Percentiles rank a stretch among this genome's conserved stretches.
Conservation (phyloP, 768 basidiomycete genomes). For the Boletellus emodensis region DNA sequence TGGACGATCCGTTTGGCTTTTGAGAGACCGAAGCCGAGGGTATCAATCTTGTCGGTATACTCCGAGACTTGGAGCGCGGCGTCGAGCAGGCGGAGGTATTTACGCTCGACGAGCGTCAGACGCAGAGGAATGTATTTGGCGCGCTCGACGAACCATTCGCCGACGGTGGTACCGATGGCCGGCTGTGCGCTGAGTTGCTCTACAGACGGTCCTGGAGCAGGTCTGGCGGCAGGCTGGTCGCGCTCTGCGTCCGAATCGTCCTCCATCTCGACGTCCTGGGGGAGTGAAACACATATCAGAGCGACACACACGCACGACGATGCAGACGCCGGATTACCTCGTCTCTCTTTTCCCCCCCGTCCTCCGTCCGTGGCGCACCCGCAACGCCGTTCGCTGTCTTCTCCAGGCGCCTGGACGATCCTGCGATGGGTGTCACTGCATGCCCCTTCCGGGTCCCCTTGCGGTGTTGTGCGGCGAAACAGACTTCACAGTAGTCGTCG, state of each 20-base stretch:
- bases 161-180: constrained; percentile 54
- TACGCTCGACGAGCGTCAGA: constrained; percentile 70
- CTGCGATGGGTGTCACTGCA: constrained; percentile 43
- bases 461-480: constrained; percentile 79
- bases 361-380: not conserved
- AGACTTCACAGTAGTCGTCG: constrained; percentile 80
- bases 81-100: constrained; percentile 79
- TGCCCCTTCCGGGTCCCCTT: constrained; percentile 76
- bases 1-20: constrained; percentile 86
- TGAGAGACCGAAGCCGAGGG: constrained; percentile 67
- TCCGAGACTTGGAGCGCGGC: constrained; percentile 82
- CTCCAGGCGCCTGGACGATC: constrained; percentile 8
- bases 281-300: constrained; percentile 5
- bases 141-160: constrained; percentile 84
- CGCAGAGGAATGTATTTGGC: constrained; percentile 79
- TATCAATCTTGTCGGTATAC: constrained; percentile 89
- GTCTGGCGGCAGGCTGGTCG: constrained; percentile 34
- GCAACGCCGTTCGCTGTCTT: constrained; percentile 15
- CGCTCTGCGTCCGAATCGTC: constrained; percentile 35
- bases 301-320: not conserved
- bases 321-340: constrained; percentile 16
- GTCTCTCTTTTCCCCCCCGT: constrained; percentile 7
- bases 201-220: constrained; percentile 11
- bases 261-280: constrained; percentile 36
- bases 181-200: constrained; percentile 56